Conservation (phyloP, 768 basidiomycete genomes). For the Rhizopogon vesiculosus region DNA sequence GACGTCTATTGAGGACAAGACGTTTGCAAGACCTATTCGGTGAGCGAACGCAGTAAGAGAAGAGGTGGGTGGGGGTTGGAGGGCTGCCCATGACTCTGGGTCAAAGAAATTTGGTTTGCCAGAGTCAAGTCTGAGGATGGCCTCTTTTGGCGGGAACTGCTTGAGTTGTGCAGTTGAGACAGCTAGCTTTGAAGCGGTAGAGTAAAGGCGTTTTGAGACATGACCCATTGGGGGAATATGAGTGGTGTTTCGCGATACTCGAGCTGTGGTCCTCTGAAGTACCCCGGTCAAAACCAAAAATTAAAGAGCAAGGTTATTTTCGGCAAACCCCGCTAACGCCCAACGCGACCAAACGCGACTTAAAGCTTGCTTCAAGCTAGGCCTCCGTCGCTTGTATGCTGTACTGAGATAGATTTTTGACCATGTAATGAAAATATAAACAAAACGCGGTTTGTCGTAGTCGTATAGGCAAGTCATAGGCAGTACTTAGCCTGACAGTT, state of each 20-base stretch:
- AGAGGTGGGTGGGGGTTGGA: conserved; percentile 68
- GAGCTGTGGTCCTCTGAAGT: conserved; percentile 3
- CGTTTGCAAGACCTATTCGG: conserved; percentile 63
- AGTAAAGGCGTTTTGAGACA: conserved; percentile 50
- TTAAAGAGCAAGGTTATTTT: conserved; percentile 22
- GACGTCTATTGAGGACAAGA: conserved; percentile 48
- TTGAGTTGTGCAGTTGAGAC: conserved; percentile 51
- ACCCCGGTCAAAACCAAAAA: conserved; percentile 14
- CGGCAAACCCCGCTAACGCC: conserved; percentile 28
- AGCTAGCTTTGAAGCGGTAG: conserved; percentile 46
- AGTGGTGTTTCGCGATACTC: conserved; percentile 4
- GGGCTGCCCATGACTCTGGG: conserved; percentile 61
- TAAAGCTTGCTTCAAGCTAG: no score
- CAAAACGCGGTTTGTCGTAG: no score
- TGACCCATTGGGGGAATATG: conserved; percentile 43
- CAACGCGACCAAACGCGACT: conserved; percentile 4
- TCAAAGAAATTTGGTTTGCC: conserved; percentile 46
- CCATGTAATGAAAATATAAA: no score
- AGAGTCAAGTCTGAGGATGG: conserved; percentile 29
- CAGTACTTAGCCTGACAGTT: no score
- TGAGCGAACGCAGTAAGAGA: conserved; percentile 74
- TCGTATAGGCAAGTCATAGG: no score
- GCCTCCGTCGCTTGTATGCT: no score
- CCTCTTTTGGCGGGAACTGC: conserved; percentile 60
- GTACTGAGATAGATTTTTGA: no score